Base-by-base conservation (phyloP, 1,284 basidiomycete genomes). In the Veloboletus limbatus region DNA sequence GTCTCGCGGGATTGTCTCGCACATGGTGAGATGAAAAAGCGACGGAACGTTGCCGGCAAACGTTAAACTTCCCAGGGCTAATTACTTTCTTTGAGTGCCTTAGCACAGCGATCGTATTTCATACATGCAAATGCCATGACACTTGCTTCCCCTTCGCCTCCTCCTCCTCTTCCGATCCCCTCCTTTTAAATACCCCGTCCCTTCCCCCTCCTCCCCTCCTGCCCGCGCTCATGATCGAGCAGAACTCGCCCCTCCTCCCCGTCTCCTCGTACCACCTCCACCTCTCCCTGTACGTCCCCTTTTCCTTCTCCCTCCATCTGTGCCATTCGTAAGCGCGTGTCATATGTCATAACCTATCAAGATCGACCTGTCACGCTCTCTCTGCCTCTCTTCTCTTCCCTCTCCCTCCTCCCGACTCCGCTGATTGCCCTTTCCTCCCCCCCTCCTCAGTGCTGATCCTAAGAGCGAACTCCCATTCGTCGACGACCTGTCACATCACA, bases 241-340 rank as follows among this genome's bases (percentile, higher is more conserved):
- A 70, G 57, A 65, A 66, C 37, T 50, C 62, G 37, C 49, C 60
- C 24, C 53, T 55, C 52, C 54, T 63, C 49, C 67, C 76, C 60
- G 72, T 82, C 59, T 77, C 76, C 62, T 69, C 71, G 49, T 82
- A 80, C 69, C 79, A 82, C 62, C 74, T 81, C 49, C 77, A 82
- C 48, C 77, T 74, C 63, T 70, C 75, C 30, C 70, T 79, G 80
- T 82, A 55, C 67, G 79, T 77, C 40, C 40, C n/a, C 45, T 21
- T 38, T 27, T 31, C 37, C 40, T 43, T 27, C 49, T 49, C 20
- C 16, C 5, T 9, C 30, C 14, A n/a, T 10, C 45, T 49, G 46
- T 53, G 25, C 11, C 10, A n/a, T n/a, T n/a, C n/a, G n/a, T n/a
- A 53, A 51, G 47, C 56, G 47, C 49, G 47, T 65, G 54, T 56